These are phyloP conservation scores for Rubia yunnanensis DNA, from an alignment of 257 asterid species.

Conservation along the genomic window DNA sequence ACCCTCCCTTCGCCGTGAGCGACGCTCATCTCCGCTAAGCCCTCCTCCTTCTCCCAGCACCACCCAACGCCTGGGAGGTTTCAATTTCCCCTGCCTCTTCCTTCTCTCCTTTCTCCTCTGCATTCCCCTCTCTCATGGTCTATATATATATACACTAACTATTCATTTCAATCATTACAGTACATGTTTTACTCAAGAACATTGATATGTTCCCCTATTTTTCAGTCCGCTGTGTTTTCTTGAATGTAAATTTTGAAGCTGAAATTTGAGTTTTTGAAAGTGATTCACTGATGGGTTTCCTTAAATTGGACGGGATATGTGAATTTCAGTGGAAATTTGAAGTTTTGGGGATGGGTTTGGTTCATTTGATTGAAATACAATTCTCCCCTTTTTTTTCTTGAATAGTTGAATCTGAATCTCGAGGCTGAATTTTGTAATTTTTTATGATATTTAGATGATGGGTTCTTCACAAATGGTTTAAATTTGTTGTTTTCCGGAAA, in stretches of 20 bases:
- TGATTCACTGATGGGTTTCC: neutral
- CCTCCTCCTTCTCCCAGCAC: too few species aligned
- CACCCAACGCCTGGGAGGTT: slow-evolving; percentile 48
- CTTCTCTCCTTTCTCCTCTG: slow-evolving; percentile 24
- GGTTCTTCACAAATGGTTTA: neutral
- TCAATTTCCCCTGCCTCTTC: slow-evolving; percentile 38
- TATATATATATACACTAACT: slow-evolving; percentile 1
- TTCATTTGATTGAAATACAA: neutral
- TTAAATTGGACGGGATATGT: too few species aligned
- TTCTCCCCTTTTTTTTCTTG: neutral
- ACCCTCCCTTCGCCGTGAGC: too few species aligned
- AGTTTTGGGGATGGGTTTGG: too few species aligned
- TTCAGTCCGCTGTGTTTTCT: neutral
- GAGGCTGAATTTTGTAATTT: neutral
- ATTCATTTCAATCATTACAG: neutral
- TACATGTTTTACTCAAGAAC: neutral
- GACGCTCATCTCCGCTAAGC: too few species aligned
- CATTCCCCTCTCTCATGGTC: slow-evolving; percentile 56
- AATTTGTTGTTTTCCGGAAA: too few species aligned
- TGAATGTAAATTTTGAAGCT: too few species aligned
- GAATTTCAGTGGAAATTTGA: neutral
- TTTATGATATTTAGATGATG: neutral
- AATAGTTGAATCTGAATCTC: neutral
- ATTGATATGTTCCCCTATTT: neutral
- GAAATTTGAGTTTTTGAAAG: too few species aligned